Conservation (phyloP, 208 protist genomes). For the Herpetomonas samuelpessoai region DNA sequence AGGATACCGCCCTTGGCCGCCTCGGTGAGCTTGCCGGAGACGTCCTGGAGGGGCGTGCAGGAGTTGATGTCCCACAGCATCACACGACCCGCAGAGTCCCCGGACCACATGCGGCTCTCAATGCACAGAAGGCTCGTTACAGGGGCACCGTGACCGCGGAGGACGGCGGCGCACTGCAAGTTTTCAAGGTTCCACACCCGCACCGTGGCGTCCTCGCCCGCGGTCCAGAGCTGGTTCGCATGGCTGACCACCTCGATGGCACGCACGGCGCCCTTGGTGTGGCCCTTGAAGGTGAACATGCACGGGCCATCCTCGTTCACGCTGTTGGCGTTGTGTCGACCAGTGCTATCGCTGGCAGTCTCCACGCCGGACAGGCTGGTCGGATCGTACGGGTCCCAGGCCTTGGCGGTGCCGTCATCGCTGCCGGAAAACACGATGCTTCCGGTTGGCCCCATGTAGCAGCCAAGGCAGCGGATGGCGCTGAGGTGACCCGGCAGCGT, state of each 20-base stretch:
- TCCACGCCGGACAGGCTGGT: slow-evolving; percentile 3
- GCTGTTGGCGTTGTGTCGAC: slow-evolving; percentile 51
- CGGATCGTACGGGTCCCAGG: slow-evolving; percentile 73
- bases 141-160: slow-evolving; percentile 63
- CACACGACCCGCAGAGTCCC: slow-evolving; percentile 77
- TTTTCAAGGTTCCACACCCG: slow-evolving; percentile 78
- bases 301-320: slow-evolving; percentile 33
- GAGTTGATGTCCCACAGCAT: slow-evolving; percentile 83
- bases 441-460: slow-evolving; percentile 55
- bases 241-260: slow-evolving; percentile 46
- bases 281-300: slow-evolving; percentile 20
- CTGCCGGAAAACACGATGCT: slow-evolving; percentile 77
- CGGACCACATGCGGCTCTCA: slow-evolving; percentile 77
- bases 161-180: slow-evolving; percentile 42
- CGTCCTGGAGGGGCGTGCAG: slow-evolving; percentile 54
- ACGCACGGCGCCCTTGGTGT: slow-evolving; percentile 31
- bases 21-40: slow-evolving; percentile 39
- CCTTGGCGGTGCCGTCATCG: slow-evolving; percentile 69
- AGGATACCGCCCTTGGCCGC: slow-evolving; percentile 38
- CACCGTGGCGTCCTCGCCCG: slow-evolving; percentile 72
- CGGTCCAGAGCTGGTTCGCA: slow-evolving; percentile 80
- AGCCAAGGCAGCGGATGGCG: slow-evolving; percentile 49
- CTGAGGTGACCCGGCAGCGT: slow-evolving; percentile 62
- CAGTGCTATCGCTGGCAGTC: slow-evolving; percentile 17
- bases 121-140: slow-evolving; percentile 51